Evolutionary conservation across 352 stramenopile genomes (phyloP), one percentile per base, ranked within the genome.

Genomic region (Nothophytophthora sp.): DNA sequence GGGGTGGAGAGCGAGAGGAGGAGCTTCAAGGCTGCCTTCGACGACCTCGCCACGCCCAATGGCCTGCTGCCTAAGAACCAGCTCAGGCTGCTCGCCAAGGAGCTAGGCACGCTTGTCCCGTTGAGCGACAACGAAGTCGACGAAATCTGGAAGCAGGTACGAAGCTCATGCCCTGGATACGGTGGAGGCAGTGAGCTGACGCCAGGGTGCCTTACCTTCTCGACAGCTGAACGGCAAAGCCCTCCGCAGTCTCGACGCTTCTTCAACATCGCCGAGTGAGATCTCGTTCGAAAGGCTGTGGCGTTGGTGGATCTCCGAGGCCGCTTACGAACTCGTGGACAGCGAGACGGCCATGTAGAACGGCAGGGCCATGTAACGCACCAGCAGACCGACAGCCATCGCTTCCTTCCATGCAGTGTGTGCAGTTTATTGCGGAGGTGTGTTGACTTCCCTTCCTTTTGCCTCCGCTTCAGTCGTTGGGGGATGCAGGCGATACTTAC

Each of bases 281-380:
- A 51, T 88, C 34, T 46, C 45, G 15, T 83, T 88, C 43, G 41
- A 60, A 1, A 27, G 29, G 9, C 23, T 90, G 8, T 88, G 76
- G 78, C 60, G 58, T 7, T 88, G 78, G 78, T 90, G 78, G 78
- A 45, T 80, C 23, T 70, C 60, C 0, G 76, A 86, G 12, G 30
- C 51, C 24, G 71, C 70, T 33, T 68, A 65, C 34, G 63, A 67
- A 4, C 59, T 45, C 44, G 51, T 63, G 25, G 19, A 19, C 13
- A 46, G 35, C 38, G 33, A 60, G 19, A 9, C 7, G 13, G 23
- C 30, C 19, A 8, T 34, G 20, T 46, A 56, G 25, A 1, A 18
- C 4, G 9, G 12, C 18, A 10, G 23, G 24, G 36, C 4, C 10
- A 20, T 30, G 15, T 13, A n/a, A 4, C 42, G 7, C 24, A 49